A percentile compares a stretch with the other conserved stretches of the same genome.
phyloP scores from a whole-genome alignment of 306 rosid genomes.

The Castanea mollissima region DNA sequence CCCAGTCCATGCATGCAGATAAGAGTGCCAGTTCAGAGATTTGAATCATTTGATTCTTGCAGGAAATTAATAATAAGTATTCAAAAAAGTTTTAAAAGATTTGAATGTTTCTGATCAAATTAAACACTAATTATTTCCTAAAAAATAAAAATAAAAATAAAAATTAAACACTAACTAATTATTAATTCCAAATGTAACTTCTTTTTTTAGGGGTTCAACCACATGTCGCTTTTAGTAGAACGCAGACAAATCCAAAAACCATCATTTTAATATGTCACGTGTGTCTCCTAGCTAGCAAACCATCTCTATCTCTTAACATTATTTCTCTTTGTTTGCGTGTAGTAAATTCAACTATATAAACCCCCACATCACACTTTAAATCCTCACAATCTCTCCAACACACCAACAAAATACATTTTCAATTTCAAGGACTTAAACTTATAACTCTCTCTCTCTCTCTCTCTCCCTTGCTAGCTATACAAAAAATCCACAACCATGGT shows the following conservation, averaged over 20 bases:
- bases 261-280: slow-evolving; percentile 47
- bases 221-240: slow-evolving; percentile 24
- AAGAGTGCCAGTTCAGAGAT: not conserved
- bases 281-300: slow-evolving; percentile 60
- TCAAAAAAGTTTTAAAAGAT: not conserved
- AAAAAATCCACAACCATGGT: slow-evolving; percentile 32
- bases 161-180: not conserved
- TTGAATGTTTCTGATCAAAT: too few species aligned
- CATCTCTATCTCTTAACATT: slow-evolving; percentile 39
- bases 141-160: not conserved
- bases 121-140: too few species aligned
- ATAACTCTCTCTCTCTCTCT: too few species aligned
- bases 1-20: slow-evolving; percentile 5
- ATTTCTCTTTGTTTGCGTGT: slow-evolving; percentile 28
- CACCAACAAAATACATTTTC: slow-evolving; percentile 7
- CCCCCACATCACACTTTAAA: slow-evolving; percentile 9
- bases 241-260: slow-evolving; percentile 37
- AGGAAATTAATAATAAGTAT: not conserved
- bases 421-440: not conserved
- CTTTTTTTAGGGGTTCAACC: not conserved
- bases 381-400: not conserved
- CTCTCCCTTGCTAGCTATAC: too few species aligned
- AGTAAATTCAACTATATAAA: slow-evolving; percentile 27
- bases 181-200: too few species aligned
- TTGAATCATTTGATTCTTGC: not conserved